Evolutionary conservation across 768 basidiomycete genomes (phyloP).

Genomic region (Ramaria rubella): DNA sequence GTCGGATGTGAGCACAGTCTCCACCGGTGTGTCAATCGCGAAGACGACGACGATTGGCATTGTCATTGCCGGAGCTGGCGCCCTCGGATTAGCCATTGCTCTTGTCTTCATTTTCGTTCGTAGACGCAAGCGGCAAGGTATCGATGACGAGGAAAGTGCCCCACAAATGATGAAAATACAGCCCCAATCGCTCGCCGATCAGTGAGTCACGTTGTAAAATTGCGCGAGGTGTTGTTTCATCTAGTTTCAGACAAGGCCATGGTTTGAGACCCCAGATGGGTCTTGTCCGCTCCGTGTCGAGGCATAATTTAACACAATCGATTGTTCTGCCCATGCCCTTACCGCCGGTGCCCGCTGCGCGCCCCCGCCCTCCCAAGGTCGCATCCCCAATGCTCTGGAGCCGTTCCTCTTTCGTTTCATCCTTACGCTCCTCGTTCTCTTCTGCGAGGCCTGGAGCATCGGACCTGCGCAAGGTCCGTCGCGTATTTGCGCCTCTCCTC

Average conservation of each 20-base stretch:
- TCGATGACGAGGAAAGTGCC: constrained; percentile 16
- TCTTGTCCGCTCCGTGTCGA: constrained; percentile 31
- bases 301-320: constrained; percentile 35
- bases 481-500: constrained; percentile 60
- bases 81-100: constrained; percentile 37
- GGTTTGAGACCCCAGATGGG: constrained; percentile 8
- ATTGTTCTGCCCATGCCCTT: constrained; percentile 44
- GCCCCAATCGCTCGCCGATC: not conserved
- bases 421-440: constrained; percentile 18
- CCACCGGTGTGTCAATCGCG: not conserved
- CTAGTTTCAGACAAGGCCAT: too few relatives aligned
- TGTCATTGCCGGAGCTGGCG: constrained; percentile 37
- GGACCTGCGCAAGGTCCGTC: constrained; percentile 48
- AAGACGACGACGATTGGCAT: constrained; percentile 40
- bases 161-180: not conserved
- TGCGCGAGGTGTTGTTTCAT: too few relatives aligned
- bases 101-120: constrained; percentile 36
- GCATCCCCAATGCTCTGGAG: constrained; percentile 19
- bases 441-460: not conserved
- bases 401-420: constrained; percentile 28
- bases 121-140: constrained; percentile 38
- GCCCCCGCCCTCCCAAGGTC: not conserved
- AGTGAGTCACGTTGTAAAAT: too few relatives aligned
- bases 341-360: not conserved
- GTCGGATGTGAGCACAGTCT: too few relatives aligned